phyloP scores from a whole-genome alignment of 805 yeast genomes.

The Saccharomycopsis lassenensis region DNA sequence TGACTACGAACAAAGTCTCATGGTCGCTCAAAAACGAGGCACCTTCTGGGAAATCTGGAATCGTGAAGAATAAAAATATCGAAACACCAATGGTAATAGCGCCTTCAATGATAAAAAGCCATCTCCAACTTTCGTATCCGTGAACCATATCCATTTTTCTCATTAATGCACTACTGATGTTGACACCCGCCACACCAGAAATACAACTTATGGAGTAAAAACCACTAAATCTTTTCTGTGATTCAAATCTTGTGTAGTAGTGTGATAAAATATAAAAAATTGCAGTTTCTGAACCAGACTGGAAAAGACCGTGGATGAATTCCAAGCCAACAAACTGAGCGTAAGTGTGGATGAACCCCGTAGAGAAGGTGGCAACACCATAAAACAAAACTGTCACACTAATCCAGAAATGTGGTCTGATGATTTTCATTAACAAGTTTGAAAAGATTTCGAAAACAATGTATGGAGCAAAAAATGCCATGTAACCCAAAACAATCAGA shows the following conservation, averaged over 20 bases:
- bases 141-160: conserved; percentile 23
- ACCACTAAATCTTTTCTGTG: conserved; percentile 56
- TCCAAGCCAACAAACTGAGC: conserved; percentile 51
- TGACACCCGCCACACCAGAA: conserved; percentile 4
- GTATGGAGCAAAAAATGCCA: conserved; percentile 63
- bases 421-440: conserved; percentile 44
- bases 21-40: conserved; percentile 40
- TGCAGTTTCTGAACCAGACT: conserved; percentile 66
- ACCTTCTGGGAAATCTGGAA: conserved; percentile 70
- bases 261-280: conserved; percentile 57
- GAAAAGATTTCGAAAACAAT: conserved; percentile 51
- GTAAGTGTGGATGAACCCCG: conserved; percentile 50
- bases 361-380: conserved; percentile 51
- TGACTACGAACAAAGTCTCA: conserved; percentile 43
- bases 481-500: conserved; percentile 52
- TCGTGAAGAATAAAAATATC: conserved; percentile 32
- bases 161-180: conserved; percentile 18
- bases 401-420: conserved; percentile 56
- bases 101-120: conserved; percentile 45
- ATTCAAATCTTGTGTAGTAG: conserved; percentile 52
- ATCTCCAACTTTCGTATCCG: conserved; percentile 36
- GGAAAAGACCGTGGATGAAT: conserved; percentile 53
- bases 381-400: conserved; percentile 44
- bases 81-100: conserved; percentile 25
- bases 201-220: conserved; percentile 32